Conservation (phyloP, 2,329 filamentous ascomycete genomes). For the Hawksworthiomyces lignivorus region DNA sequence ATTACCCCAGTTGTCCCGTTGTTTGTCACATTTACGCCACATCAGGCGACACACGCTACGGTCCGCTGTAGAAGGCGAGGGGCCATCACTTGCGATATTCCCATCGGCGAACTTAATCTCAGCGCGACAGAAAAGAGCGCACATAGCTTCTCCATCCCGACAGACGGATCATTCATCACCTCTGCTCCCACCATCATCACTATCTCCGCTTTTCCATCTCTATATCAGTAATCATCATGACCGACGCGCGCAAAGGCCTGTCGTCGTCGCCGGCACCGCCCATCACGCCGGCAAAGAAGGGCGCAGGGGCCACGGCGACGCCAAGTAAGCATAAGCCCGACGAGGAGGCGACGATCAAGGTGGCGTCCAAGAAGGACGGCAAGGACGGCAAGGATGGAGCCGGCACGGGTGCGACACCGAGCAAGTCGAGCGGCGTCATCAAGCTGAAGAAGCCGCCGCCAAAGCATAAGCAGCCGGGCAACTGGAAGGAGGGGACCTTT, state of each 20-base stretch:
- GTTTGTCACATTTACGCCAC: no score
- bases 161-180: no score
- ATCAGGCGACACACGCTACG: no score
- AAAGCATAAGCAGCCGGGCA: slow-evolving; percentile 59
- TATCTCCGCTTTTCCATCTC: no score
- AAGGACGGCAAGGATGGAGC: slow-evolving; percentile 23
- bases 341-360: slow-evolving; percentile 55
- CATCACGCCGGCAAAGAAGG: slow-evolving; percentile 10
- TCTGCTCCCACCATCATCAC: no score
- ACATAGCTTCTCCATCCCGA: no score
- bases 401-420: no score
- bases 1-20: no score
- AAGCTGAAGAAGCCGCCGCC: slow-evolving; percentile 57
- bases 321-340: slow-evolving; percentile 35
- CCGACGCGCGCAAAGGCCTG: slow-evolving; percentile 23
- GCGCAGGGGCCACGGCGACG: slow-evolving; percentile 11
- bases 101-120: no score
- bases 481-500: slow-evolving; percentile 62
- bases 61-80: no score
- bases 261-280: slow-evolving; percentile 16
- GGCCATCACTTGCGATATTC: no score
- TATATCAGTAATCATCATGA: slow-evolving; percentile 17
- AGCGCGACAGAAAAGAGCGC: no score
- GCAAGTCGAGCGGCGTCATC: slow-evolving; percentile 39
- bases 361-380: slow-evolving; percentile 47